Evolutionary conservation across 768 basidiomycete genomes (phyloP).

Genomic region (Leccinum truebloodii): DNA sequence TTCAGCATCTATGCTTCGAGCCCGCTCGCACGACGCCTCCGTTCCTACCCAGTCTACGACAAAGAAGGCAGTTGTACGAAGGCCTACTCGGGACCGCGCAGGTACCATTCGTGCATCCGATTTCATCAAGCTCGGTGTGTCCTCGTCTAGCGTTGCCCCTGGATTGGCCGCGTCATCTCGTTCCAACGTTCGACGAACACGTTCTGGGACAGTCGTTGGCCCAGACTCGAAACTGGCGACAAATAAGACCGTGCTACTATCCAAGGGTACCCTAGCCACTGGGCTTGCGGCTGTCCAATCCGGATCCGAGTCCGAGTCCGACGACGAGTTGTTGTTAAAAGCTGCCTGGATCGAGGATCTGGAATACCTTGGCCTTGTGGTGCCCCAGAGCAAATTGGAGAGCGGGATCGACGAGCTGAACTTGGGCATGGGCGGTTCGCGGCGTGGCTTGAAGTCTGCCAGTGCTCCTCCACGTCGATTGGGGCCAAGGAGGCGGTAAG

Average conservation of each 20-base stretch:
- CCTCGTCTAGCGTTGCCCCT: conserved; percentile 7
- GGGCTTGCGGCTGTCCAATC: conserved; percentile 3
- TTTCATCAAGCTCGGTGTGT: conserved; percentile 24
- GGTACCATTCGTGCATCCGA: conserved; percentile 56
- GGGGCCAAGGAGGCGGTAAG: conserved; percentile 14
- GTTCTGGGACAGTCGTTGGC: conserved; percentile 50
- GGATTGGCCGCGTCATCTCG: not conserved
- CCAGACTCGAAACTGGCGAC: conserved; percentile 26
- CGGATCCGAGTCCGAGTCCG: conserved; percentile 20
- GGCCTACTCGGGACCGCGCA: conserved; percentile 39
- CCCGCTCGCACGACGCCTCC: conserved; percentile 22
- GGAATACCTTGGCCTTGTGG: conserved; percentile 22
- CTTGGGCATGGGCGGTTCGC: conserved; percentile 19
- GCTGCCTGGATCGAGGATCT: conserved; percentile 23
- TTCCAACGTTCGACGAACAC: conserved; percentile 40
- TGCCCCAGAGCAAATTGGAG: conserved; percentile 1
- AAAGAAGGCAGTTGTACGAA: conserved; percentile 15
- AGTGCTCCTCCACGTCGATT: conserved; percentile 8
- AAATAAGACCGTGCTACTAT: not conserved
- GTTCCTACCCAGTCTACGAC: not conserved
- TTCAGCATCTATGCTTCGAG: conserved; percentile 8
- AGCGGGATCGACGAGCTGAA: conserved; percentile 33
- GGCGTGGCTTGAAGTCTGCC: conserved; percentile 8
- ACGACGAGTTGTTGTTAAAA: conserved; percentile 27
- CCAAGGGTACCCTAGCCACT: not conserved